Base-by-base conservation (phyloP, 2,329 filamentous ascomycete genomes). In the Capronia epimyces region DNA sequence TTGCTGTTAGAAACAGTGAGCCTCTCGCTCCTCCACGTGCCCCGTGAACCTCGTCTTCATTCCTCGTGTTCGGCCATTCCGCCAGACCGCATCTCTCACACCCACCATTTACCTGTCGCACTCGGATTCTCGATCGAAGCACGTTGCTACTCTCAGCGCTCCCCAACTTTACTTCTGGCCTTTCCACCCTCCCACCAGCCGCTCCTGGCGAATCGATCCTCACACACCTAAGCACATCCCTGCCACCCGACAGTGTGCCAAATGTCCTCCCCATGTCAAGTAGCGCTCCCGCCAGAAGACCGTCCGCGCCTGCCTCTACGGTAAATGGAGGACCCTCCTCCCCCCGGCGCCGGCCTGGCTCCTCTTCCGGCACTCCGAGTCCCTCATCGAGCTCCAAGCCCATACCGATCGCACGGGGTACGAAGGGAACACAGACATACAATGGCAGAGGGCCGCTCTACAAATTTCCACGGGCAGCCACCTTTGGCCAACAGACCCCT, bases 201-300 rank as follows among this genome's bases (percentile, higher is more conserved):
- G 42, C 22, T 60, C 53, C 48, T 48, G 46, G 53, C 57, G 47
- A 60, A 58, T 58, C 57, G 31, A 51, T 54, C 50, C 37, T 52
- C 52, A 42, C 58, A 60, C 58, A 56, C 54, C 39, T 46, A 49
- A 45, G 40, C 7, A 18, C 22, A 42, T 51, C 44, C 49, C 56
- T 57, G 46, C 40, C 32, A 47, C 43, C 27, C 36, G 37, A 42
- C 55, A 43, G 55, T 62, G 62, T 68, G 65, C 70, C 71, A 69
- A 72, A 75, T 75, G 73, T 74, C 65, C 67, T 70, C 68, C 67
- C 67, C 72, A 75, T 75, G 73, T 75, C 73, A 70, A 72, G 65
- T 51, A 66, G 67, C 67, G 65, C 67, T 66, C 66, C 69, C 69
- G 70, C 69, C 74, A 68, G 73, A 71, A 69, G 67, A 69, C 69